These are phyloP conservation scores for Pseudoperonospora humuli DNA, from an alignment of 352 stramenopile species.

Conservation along the genomic window DNA sequence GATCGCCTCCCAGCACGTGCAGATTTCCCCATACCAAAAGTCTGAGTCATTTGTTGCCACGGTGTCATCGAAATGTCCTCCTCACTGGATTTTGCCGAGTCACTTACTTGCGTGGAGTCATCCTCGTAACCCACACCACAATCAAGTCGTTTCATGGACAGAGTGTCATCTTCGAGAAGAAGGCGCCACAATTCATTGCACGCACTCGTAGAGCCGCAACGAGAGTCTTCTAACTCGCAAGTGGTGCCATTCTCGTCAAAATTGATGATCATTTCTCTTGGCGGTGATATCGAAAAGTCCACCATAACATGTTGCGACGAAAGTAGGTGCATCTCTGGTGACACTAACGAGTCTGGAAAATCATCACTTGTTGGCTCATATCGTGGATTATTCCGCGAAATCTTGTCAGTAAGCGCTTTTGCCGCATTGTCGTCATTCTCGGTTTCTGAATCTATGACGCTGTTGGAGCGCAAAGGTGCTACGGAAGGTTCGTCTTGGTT, in stretches of 20 bases:
- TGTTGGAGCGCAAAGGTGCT: constrained; percentile 3
- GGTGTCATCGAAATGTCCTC: constrained; percentile 73
- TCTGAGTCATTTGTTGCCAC: constrained; percentile 83
- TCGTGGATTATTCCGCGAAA: constrained; percentile 1
- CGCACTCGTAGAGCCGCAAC: background rate
- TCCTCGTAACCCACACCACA: constrained; percentile 68
- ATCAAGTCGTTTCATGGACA: constrained; percentile 64
- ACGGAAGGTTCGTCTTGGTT: constrained; percentile 1
- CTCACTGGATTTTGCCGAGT: constrained; percentile 70
- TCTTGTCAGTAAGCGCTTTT: background rate
- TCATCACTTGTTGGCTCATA: constrained; percentile 1
- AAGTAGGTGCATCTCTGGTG: constrained; percentile 10
- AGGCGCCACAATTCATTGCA: constrained; percentile 15
- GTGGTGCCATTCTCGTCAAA: constrained; percentile 9
- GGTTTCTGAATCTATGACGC: constrained; percentile 1
- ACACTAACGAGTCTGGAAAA: background rate
- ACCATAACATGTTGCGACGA: constrained; percentile 34
- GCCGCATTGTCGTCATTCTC: background rate
- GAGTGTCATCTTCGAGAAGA: constrained; percentile 32
- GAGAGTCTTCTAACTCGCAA: constrained; percentile 1
- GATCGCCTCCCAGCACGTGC: constrained; percentile 32
- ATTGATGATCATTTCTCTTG: constrained; percentile 25
- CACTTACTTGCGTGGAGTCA: constrained; percentile 77
- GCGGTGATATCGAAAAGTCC: constrained; percentile 38
- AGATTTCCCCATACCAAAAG: constrained; percentile 62